phyloP scores from a whole-genome alignment of 2,329 filamentous ascomycete species.

The Botrytis paeoniae region DNA sequence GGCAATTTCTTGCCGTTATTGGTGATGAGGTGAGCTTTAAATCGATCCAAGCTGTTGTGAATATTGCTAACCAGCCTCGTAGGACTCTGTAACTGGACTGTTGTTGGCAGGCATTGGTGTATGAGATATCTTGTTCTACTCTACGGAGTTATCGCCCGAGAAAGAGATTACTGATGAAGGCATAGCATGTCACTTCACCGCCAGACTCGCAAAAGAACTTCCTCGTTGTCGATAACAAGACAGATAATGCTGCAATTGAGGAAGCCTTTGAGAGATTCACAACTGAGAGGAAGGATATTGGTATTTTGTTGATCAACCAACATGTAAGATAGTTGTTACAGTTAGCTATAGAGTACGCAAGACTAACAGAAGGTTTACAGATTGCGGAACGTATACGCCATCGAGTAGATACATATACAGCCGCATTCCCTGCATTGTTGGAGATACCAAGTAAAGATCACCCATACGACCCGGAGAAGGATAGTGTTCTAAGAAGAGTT shows the following conservation, averaged over 20 bases:
- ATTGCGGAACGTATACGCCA: conserved; percentile 91
- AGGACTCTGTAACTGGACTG: conserved; percentile 96
- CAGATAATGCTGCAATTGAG: conserved; percentile 83
- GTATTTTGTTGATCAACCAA: conserved; percentile 95
- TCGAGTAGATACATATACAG: conserved; percentile 85
- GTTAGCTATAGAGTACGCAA: not conserved
- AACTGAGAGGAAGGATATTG: conserved; percentile 89
- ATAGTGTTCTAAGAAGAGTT: conserved; percentile 91
- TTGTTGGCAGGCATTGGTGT: conserved; percentile 95
- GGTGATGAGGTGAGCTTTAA: conserved; percentile 74
- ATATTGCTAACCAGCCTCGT: conserved; percentile 26
- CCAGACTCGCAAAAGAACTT: conserved; percentile 96
- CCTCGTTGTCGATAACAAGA: conserved; percentile 92
- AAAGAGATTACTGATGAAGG: conserved; percentile 22
- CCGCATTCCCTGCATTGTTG: conserved; percentile 91
- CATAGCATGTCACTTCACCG: conserved; percentile 82
- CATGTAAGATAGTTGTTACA: conserved; percentile 59
- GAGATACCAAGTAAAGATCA: conserved; percentile 99
- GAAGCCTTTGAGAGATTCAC: conserved; percentile 87
- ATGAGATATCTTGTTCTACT: conserved; percentile 39
- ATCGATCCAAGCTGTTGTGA: not conserved
- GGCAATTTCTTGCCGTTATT: conserved; percentile 95
- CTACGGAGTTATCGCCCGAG: not conserved
- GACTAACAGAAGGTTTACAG: conserved; percentile 46
- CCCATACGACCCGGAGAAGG: conserved; percentile 97